Base-by-base conservation (phyloP, 768 basidiomycete species). In the Terana coerulea region DNA sequence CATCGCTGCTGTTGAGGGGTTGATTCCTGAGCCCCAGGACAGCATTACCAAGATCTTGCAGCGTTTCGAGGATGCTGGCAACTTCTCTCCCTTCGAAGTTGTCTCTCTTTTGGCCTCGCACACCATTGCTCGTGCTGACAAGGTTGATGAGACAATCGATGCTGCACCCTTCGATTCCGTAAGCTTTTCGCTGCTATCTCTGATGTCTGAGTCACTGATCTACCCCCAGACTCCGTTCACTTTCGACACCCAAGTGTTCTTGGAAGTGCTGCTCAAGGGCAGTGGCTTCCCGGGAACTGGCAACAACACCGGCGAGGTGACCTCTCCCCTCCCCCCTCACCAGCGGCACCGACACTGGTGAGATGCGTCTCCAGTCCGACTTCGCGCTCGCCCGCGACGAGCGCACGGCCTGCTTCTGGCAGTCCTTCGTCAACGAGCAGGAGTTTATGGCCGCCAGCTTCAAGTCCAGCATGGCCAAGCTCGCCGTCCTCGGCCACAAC, bases 341-440 rank as follows among this genome's bases (percentile, higher is more conserved):
- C 41, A 12, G 11, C 17, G 41, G 41, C 22, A 42, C 41, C 1
- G 41, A 42, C 41, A 42, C 44, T n/a, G 64, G 64, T 37, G 64
- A 65, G 52, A 52, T 65, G 43, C 64, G 64, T 47, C 56, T 65
- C 40, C 62, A 64, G 37, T 64, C 64, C 37, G 64, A 65, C 52
- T 56, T 47, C 34, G 33, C 58, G 37, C 42, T 65, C 39, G 62
- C 64, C 19, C 64, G 64, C 15, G 64, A 65, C 54, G 48, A 56
- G 14, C 55, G 62, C 28, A 65, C 64, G 33, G 62, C 64, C 33
- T 65, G 64, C 54, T 55, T 59, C 39, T 65, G 64, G 64, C 64
- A 65, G 52, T 52, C 55, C n/a, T 61, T 65, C 52, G 61, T 58
- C 52, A 49, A 64, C 54, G 60, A 64, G 48, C 35, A 43, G 8